Evolutionary conservation across 2,329 filamentous ascomycete species (phyloP).

Genomic region (Fusarium metavorans): DNA sequence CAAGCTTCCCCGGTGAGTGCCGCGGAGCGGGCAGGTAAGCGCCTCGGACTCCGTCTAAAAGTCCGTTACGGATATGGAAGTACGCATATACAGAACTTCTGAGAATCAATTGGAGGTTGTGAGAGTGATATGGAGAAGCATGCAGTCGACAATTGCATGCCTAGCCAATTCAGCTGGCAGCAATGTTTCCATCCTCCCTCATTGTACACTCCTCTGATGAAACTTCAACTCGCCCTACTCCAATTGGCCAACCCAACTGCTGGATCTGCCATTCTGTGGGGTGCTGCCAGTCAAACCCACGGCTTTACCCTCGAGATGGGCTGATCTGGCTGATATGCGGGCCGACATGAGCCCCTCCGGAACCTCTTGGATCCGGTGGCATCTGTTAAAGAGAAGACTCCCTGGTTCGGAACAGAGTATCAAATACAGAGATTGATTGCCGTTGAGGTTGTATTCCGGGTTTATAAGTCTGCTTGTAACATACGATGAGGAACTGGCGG

Average conservation of each 20-base stretch:
- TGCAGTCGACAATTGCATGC: background rate
- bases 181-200: background rate
- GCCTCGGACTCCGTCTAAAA: background rate
- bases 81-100: constrained; percentile 7
- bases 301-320: background rate
- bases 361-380: constrained; percentile 1
- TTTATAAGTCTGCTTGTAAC: background rate
- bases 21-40: background rate
- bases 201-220: background rate
- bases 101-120: background rate
- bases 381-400: background rate
- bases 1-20: background rate
- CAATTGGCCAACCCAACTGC: constrained; percentile 3
- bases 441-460: background rate
- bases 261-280: background rate
- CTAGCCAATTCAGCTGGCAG: background rate
- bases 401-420: background rate
- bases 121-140: background rate
- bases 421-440: background rate
- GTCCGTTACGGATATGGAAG: background rate
- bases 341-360: background rate
- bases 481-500: background rate
- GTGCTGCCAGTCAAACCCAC: background rate
- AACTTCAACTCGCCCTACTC: background rate
- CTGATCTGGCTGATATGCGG: background rate